Base-by-base conservation (phyloP, 495 filamentous ascomycete genomes). In the Trichocladium uniseriatum region DNA sequence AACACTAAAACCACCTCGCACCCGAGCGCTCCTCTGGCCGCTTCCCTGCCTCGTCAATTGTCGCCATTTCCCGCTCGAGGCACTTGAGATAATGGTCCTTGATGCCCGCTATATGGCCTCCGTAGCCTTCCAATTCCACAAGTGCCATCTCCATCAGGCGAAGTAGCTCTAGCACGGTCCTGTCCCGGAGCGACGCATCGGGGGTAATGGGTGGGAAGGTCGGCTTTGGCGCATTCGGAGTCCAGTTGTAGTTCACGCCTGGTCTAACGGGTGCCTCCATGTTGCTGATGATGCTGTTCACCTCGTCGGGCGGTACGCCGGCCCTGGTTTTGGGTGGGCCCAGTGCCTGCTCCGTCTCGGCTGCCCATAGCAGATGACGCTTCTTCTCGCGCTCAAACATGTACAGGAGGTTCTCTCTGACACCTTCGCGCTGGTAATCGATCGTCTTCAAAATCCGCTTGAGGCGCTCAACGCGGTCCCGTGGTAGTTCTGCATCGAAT, bases 321-420 rank as follows among this genome's bases (percentile, higher is more conserved):
- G 48, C 38, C 18, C 38, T 43, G 36, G 21, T 20, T 5, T 34
- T 40, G 10, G 43, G 32, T 19, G 34, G 34, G 9, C 79, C 78
- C 55, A 83, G 78, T n/a, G 84, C 79, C 8, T 79, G 79, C 29
- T 79, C 75, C 21, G 68, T 66, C 34, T 89, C 67, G 41, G 61
- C 65, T 3, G 79, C 68, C 31, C 78, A 76, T 58, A 82, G 41
- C 7, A 61, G 45, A 21, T 67, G 53, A 7, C 69, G 65, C 13
- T 56, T 48, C 47, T 65, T 69, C 39, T 70, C 69, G 10, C 62
- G 61, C 32, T 67, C 46, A 16, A 73, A 51, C 61, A 74, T 62
- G 41, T 55, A 61, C 9, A 71, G 38, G 20, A 76, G 67, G 49
- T 75, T 74, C 13, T 66, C 58, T 24, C 63, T 57, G 19, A 76